Percentiles rank a stretch among this genome's conserved stretches.
These are phyloP conservation scores for Sugiyamaella castrensis DNA, from an alignment of 1,139 yeast genomes.

Conservation along the genomic window DNA sequence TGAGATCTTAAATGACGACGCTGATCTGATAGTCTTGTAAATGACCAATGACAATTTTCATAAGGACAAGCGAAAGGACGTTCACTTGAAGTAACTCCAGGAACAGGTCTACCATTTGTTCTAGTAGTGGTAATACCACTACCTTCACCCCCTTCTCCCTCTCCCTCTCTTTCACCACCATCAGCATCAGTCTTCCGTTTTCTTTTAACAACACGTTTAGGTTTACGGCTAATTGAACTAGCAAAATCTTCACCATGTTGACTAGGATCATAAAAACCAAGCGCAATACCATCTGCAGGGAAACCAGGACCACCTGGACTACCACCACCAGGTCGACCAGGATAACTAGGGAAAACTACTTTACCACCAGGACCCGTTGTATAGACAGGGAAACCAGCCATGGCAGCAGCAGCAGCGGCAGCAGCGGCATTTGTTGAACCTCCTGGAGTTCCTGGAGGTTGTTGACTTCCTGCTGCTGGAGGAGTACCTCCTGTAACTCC, in stretches of 20 bases:
- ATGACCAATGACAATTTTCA: conserved; percentile 63
- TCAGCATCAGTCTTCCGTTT: conserved; percentile 10
- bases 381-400: neutral
- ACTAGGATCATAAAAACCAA: conserved; percentile 5
- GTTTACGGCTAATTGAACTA: neutral
- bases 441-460: neutral
- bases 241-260: conserved; percentile 3
- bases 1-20: conserved; percentile 65
- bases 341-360: neutral
- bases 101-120: conserved; percentile 13
- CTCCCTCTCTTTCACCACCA: conserved; percentile 8
- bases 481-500: neutral
- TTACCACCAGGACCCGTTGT: conserved; percentile 9
- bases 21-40: conserved; percentile 62
- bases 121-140: conserved; percentile 11
- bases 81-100: conserved; percentile 26
- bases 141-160: conserved; percentile 4
- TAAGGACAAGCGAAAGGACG: conserved; percentile 53
- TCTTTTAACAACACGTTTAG: conserved; percentile 3
- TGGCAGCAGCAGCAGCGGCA: neutral
- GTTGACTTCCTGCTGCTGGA: conserved; percentile 5
- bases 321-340: conserved; percentile 6
- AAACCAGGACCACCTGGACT: conserved; percentile 8
- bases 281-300: neutral
- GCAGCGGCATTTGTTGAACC: neutral